Evolutionary conservation across 768 basidiomycete genomes (phyloP).

Genomic region (Auricularia sp.): DNA sequence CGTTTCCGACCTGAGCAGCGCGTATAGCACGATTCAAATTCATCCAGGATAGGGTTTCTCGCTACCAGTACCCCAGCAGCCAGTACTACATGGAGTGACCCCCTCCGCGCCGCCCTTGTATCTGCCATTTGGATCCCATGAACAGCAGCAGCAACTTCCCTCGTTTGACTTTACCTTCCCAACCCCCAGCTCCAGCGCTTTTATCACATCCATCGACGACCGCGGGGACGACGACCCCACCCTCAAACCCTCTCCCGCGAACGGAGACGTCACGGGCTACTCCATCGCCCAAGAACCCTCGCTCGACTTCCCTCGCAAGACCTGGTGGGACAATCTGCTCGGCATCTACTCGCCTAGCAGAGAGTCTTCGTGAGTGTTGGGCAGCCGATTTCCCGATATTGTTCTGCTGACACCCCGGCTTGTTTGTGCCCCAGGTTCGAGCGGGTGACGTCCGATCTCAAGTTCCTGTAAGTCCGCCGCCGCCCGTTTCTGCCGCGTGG

Average conservation of each 20-base stretch:
- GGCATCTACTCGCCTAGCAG: constrained; percentile 34
- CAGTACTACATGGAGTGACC: background rate
- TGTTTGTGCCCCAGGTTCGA: constrained; percentile 2
- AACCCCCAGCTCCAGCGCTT: background rate
- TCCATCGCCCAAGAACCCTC: constrained; percentile 47
- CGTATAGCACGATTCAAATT: background rate
- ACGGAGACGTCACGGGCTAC: background rate
- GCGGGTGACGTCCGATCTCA: constrained; percentile 44
- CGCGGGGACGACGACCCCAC: background rate
- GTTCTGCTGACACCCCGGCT: constrained; percentile 4
- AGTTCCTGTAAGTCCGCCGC: constrained; percentile 29
- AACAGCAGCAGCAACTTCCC: background rate
- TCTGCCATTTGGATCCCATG: background rate
- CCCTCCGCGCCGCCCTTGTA: background rate
- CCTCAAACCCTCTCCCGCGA: background rate
- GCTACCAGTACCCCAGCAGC: background rate
- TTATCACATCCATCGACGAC: background rate
- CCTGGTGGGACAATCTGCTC: constrained; percentile 71
- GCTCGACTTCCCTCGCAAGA: constrained; percentile 55
- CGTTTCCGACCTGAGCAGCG: background rate
- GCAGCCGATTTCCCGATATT: constrained; percentile 34
- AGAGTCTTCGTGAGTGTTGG: constrained; percentile 25
- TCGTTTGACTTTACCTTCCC: background rate
- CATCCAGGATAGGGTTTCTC: background rate
- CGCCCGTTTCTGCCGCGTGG: background rate